Conservation (phyloP, 352 stramenopile species). For the Phytopythium boreale region DNA sequence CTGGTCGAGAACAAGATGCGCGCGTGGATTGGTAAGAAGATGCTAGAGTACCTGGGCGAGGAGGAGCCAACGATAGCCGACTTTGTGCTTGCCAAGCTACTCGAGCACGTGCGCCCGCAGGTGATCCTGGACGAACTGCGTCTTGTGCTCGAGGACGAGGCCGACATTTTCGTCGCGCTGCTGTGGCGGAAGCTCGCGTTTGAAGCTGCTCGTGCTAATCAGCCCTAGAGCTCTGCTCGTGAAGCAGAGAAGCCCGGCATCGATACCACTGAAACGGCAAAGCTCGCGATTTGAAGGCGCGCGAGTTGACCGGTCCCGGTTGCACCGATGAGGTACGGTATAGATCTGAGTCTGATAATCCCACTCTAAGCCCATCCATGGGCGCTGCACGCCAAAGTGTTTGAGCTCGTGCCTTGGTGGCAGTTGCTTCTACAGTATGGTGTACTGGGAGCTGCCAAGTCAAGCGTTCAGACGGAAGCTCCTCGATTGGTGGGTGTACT, state of each 20-base stretch:
- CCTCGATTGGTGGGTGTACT: no score
- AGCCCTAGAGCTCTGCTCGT: background rate
- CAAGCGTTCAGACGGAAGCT: no score
- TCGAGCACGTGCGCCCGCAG: conserved; percentile 16
- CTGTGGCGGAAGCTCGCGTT: conserved; percentile 59
- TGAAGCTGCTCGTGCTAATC: conserved; percentile 27
- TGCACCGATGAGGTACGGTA: no score
- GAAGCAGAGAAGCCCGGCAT: background rate
- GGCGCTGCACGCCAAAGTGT: no score
- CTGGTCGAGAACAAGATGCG: conserved; percentile 40
- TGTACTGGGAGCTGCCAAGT: no score
- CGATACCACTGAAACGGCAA: background rate
- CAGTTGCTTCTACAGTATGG: no score
- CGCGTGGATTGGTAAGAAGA: conserved; percentile 46
- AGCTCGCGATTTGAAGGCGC: background rate
- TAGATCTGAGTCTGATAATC: no score
- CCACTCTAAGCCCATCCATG: no score
- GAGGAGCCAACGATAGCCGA: conserved; percentile 38
- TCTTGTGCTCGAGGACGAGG: conserved; percentile 44
- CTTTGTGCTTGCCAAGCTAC: conserved; percentile 45
- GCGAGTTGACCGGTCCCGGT: no score
- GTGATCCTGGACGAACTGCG: conserved; percentile 35
- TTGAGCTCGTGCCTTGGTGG: no score
- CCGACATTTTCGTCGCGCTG: conserved; percentile 46
- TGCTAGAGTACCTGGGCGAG: conserved; percentile 51